A percentile compares a stretch with the other conserved stretches of the same genome.
phyloP scores from a whole-genome alignment of 164 flowering plant genomes.

The Piper longum region DNA sequence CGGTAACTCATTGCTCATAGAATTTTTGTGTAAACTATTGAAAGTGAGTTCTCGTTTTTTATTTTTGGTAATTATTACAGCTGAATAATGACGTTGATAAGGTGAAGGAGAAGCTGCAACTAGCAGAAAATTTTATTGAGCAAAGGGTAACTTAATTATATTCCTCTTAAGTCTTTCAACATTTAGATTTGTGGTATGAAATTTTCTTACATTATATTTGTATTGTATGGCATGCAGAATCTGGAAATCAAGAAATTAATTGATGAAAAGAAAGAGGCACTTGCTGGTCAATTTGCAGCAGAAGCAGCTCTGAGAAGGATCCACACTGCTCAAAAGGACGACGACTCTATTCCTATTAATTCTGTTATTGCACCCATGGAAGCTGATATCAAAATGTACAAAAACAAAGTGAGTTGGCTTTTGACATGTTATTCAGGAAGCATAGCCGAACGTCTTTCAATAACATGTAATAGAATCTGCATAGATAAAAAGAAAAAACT shows the following conservation, averaged over 20 bases:
- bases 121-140: slow-evolving; percentile 40
- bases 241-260: too few species aligned
- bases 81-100: slow-evolving; percentile 34
- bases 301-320: slow-evolving; percentile 65
- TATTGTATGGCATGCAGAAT: too few species aligned
- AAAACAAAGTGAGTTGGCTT: slow-evolving; percentile 42
- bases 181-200: neutral
- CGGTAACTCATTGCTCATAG: too few species aligned
- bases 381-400: slow-evolving; percentile 63
- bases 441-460: neutral
- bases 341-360: slow-evolving; percentile 41
- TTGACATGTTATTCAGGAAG: neutral
- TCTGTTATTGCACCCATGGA: slow-evolving; percentile 79
- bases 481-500: neutral
- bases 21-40: too few species aligned
- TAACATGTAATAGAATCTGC: neutral
- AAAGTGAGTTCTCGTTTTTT: neutral
- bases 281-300: too few species aligned
- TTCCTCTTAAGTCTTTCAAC: neutral
- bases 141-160: slow-evolving; percentile 38
- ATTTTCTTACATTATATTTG: neutral
- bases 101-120: slow-evolving; percentile 48
- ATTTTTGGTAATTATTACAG: slow-evolving; percentile 20
- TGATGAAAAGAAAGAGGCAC: too few species aligned
- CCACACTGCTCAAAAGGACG: slow-evolving; percentile 56